Conservation (phyloP, 805 yeast species). For the Zygotorulaspora florentina region DNA sequence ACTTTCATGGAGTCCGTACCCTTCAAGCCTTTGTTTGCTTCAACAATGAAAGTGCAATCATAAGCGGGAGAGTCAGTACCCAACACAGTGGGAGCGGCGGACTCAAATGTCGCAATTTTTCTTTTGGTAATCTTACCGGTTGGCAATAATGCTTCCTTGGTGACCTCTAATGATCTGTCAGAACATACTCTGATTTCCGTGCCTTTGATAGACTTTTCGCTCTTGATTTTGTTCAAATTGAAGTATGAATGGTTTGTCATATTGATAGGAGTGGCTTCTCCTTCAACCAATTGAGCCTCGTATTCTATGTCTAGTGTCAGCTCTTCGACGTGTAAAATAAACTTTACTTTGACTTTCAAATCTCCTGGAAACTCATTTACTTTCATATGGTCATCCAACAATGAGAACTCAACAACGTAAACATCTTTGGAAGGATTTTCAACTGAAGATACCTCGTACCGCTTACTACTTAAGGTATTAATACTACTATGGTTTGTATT, state of each 20-base stretch:
- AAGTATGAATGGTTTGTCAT: constrained; percentile 63
- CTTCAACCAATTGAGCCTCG: constrained; percentile 28
- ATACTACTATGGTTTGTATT: constrained; percentile 53
- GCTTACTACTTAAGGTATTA: constrained; percentile 47
- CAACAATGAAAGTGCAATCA: constrained; percentile 47
- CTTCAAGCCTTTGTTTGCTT: constrained; percentile 18
- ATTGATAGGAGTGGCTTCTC: constrained; percentile 46
- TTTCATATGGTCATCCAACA: constrained; percentile 43
- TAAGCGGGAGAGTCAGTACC: constrained; percentile 33
- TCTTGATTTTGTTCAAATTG: constrained; percentile 40
- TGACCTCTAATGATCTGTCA: constrained; percentile 40
- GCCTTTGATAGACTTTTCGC: constrained; percentile 33
- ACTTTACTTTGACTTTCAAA: constrained; percentile 43
- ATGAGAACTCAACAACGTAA: constrained; percentile 37
- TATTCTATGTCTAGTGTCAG: constrained; percentile 45
- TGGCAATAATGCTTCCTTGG: constrained; percentile 38
- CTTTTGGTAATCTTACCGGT: constrained; percentile 42
- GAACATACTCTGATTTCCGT: constrained; percentile 39
- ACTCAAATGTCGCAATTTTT: constrained; percentile 25
- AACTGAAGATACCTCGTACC: constrained; percentile 54
- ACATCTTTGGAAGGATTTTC: constrained; percentile 29
- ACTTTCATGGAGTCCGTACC: constrained; percentile 45
- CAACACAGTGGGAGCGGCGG: constrained; percentile 26
- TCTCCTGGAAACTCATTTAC: constrained; percentile 61
- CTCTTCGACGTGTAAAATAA: constrained; percentile 37